Base-by-base conservation (phyloP, 371 early-diverging fungal species). In the Batkoa obscura region DNA sequence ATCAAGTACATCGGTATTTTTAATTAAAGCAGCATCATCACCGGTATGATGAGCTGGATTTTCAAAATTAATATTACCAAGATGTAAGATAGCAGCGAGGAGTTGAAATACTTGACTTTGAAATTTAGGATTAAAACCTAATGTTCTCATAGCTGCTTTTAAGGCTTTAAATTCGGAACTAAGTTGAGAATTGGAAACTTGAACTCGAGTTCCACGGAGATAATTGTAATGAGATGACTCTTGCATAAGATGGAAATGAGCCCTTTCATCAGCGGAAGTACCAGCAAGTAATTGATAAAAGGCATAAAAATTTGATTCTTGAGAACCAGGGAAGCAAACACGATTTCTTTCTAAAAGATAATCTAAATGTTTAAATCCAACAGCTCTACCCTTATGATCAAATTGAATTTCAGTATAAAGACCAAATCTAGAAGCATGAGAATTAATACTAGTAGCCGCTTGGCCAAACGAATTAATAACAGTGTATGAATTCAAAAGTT, bases 51-150 rank as follows among this genome's bases (percentile, higher is more conserved):
- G 67, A 32, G 75, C 75, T 49, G 79, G 80, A 45, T 84, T 76
- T 53, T 78, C 71, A 64, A 94, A 96, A 32, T 74, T 70, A 56
- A 96, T 64, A 68, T 94, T 93, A 36, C 94, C 92, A 32, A 96
- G 74, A 61, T 88, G 84, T 43, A 96, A 68, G 56, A 96, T 86
- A 12, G 90, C 84, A 1, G 92, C 80, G 47, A 96, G 62, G 34
- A 90, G 76, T 58, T 89, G 84, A 51, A 86, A 84, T 38, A 94
- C 76, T 58, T 85, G 84, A 4, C 74, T 73, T 43, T 86, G 82
- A 59, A 82, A 83, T 55, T 85, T 81, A 52, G 78, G 77, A 49
- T 81, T 75, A 50, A 94, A 78, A 1, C 94, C 94, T 42, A 88
- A 61, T 30, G 73, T 55, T 62, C 87, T 90, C 68, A 96, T 70